A percentile compares a stretch with the other conserved stretches of the same genome.
Evolutionary conservation across 2,329 filamentous ascomycete species (phyloP).

Genomic region (Aaosphaeria arxii): DNA sequence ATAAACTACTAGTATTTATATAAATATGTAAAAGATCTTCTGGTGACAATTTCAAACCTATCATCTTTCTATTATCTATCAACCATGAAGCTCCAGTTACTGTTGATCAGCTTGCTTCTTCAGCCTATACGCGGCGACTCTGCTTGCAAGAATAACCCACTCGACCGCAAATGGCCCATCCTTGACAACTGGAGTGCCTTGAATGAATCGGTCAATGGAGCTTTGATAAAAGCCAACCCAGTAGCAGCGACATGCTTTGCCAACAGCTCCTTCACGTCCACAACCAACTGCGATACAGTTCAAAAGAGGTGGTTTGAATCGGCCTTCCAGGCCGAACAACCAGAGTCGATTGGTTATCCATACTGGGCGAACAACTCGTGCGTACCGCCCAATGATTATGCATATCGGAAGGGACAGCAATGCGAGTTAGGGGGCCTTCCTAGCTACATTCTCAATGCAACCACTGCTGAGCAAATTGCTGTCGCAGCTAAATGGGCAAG

Average conservation of each 20-base stretch:
- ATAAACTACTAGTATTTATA: too few species aligned
- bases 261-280: conserved; percentile 15
- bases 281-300: conserved; percentile 15
- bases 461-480: conserved; percentile 12
- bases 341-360: conserved; percentile 27
- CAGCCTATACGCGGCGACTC: too few species aligned
- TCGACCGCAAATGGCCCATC: conserved; percentile 18
- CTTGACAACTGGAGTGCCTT: conserved; percentile 15
- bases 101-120: too few species aligned
- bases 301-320: conserved; percentile 26
- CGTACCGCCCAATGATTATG: conserved; percentile 15
- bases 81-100: too few species aligned
- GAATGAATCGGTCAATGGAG: conserved; percentile 17
- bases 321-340: conserved; percentile 20
- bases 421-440: conserved; percentile 23
- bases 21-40: too few species aligned
- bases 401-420: conserved; percentile 21
- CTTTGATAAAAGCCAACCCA: conserved; percentile 16
- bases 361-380: conserved; percentile 28
- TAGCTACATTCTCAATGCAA: conserved; percentile 27
- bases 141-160: conserved; percentile 9
- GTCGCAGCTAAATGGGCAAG: conserved; percentile 20
- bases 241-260: conserved; percentile 27
- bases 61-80: too few species aligned
- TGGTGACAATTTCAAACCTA: too few species aligned